Evolutionary conservation across 495 filamentous ascomycete species (phyloP).

Genomic region (Podospora pseudocomata): DNA sequence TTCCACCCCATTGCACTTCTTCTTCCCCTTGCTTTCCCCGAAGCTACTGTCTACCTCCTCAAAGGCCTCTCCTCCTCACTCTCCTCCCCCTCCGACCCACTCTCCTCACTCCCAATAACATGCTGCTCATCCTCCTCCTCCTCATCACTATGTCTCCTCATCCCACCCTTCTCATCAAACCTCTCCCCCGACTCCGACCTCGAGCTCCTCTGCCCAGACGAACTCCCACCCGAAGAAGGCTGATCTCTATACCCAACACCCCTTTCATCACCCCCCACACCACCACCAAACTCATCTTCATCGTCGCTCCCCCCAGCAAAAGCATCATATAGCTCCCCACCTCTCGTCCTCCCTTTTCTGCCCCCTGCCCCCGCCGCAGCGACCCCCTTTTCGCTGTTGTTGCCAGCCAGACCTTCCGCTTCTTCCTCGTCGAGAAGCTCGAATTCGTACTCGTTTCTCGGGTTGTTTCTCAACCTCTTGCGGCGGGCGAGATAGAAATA

Average conservation of each 20-base stretch:
- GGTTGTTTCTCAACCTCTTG: slow-evolving; percentile 68
- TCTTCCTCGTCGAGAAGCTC: slow-evolving; percentile 87
- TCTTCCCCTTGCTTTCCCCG: not conserved
- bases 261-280: not conserved
- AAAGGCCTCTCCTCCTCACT: slow-evolving; percentile 21
- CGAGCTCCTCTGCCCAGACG: slow-evolving; percentile 7
- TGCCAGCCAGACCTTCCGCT: slow-evolving; percentile 47
- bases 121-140: slow-evolving; percentile 36
- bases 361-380: slow-evolving; percentile 3
- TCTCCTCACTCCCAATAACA: slow-evolving; percentile 32
- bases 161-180: slow-evolving; percentile 21
- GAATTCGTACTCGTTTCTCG: slow-evolving; percentile 88
- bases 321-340: slow-evolving; percentile 87
- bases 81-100: slow-evolving; percentile 23
- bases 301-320: slow-evolving; percentile 69
- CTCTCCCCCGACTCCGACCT: slow-evolving; percentile 3
- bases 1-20: not conserved
- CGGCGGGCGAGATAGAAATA: slow-evolving; percentile 78
- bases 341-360: slow-evolving; percentile 50
- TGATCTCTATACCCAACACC: slow-evolving; percentile 22
- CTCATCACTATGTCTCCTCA: slow-evolving; percentile 48
- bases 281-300: slow-evolving; percentile 20
- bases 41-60: slow-evolving; percentile 1
- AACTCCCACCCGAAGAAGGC: slow-evolving; percentile 1
- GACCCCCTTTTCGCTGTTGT: slow-evolving; percentile 21